phyloP scores from a whole-genome alignment of 768 basidiomycete genomes.

The Hortiboletus campestris region DNA sequence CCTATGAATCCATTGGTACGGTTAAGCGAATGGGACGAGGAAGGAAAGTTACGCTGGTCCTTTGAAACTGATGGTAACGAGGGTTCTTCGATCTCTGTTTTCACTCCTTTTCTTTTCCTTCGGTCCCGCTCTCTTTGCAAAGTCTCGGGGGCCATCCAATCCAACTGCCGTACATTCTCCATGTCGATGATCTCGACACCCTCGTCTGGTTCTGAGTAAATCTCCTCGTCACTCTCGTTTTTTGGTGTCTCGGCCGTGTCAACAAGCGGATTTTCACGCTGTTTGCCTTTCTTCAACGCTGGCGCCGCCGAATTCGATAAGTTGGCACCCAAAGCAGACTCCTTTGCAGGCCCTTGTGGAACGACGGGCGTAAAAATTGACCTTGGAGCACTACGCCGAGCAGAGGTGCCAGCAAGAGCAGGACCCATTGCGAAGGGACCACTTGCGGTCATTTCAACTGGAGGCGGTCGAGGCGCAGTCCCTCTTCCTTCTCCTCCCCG shows the following conservation, averaged over 20 bases:
- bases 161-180: conserved; percentile 72
- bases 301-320: conserved; percentile 52
- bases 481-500: conserved; percentile 54
- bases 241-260: conserved; percentile 31
- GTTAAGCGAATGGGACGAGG: not conserved
- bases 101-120: conserved; percentile 35
- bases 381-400: conserved; percentile 49
- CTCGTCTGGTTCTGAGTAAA: conserved; percentile 85
- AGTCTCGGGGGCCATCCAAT: conserved; percentile 87
- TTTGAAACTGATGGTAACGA: conserved; percentile 25
- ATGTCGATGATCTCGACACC: conserved; percentile 87
- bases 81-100: conserved; percentile 47
- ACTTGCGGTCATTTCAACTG: conserved; percentile 77
- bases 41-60: conserved; percentile 32
- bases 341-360: conserved; percentile 38
- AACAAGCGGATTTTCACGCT: conserved; percentile 25
- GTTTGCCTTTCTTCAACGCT: conserved; percentile 45
- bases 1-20: conserved; percentile 4
- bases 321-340: conserved; percentile 44
- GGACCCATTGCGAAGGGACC: conserved; percentile 90
- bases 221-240: conserved; percentile 54
- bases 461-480: conserved; percentile 42
- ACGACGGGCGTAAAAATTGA: conserved; percentile 55
- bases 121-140: conserved; percentile 49
- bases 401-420: conserved; percentile 56